Conservation (phyloP, 768 basidiomycete genomes). For the Boletus edulis region DNA sequence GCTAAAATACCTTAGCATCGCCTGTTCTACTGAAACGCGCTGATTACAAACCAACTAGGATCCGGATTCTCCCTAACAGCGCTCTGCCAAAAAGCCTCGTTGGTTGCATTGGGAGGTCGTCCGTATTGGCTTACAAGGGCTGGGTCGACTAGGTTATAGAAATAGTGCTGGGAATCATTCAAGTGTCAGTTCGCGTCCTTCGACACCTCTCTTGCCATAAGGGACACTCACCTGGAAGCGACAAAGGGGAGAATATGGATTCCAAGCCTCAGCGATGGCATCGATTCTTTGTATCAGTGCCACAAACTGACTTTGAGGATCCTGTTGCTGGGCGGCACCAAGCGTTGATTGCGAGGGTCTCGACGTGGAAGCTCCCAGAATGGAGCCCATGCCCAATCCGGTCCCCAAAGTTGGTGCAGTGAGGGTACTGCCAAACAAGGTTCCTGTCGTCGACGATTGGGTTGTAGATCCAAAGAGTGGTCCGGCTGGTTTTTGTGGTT, state of each 20-base stretch:
- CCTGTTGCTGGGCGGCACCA: slow-evolving; percentile 47
- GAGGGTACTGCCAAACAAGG: slow-evolving; percentile 37
- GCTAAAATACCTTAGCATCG: slow-evolving; percentile 35
- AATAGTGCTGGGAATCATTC: slow-evolving; percentile 54
- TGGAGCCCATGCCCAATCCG: slow-evolving; percentile 19
- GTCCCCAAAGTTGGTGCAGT: slow-evolving; percentile 33
- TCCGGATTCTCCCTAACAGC: slow-evolving; percentile 82
- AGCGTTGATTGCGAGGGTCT: slow-evolving; percentile 36
- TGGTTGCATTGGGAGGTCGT: slow-evolving; percentile 68
- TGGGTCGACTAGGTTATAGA: slow-evolving; percentile 83
- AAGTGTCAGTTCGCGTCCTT: not conserved
- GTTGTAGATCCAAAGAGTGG: slow-evolving; percentile 32
- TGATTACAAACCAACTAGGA: slow-evolving; percentile 55
- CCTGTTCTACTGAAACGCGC: not conserved
- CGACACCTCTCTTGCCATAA: not conserved
- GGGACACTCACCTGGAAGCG: slow-evolving; percentile 65
- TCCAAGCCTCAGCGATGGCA: slow-evolving; percentile 67
- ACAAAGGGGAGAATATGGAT: slow-evolving; percentile 62
- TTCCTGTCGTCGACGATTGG: slow-evolving; percentile 26
- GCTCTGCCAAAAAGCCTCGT: slow-evolving; percentile 75
- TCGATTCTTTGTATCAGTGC: slow-evolving; percentile 60
- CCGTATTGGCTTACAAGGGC: slow-evolving; percentile 61
- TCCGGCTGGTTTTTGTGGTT: slow-evolving; percentile 21
- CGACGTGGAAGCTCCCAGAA: slow-evolving; percentile 30
- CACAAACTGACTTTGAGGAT: slow-evolving; percentile 57